Evolutionary conservation across 257 asterid species (phyloP).

Genomic region (Lavandula angustifolia): DNA sequence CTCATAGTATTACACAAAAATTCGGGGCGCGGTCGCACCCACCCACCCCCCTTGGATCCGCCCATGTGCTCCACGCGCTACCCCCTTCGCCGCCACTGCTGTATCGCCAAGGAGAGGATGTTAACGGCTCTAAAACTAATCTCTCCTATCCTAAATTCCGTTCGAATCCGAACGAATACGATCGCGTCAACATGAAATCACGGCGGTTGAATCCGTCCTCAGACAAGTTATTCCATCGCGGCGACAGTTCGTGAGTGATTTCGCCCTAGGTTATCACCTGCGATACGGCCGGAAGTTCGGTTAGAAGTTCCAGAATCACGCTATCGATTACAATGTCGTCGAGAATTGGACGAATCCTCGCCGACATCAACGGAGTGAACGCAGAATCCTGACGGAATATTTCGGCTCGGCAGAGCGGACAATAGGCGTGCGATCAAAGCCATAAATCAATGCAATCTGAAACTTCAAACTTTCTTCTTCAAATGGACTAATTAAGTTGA

Average conservation of each 20-base stretch:
- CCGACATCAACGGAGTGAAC: constrained; percentile 85
- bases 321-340: constrained; percentile 69
- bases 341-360: constrained; percentile 80
- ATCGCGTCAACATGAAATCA: constrained; percentile 74
- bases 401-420: constrained; percentile 91
- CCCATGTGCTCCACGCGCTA: constrained; percentile 79
- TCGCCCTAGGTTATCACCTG: constrained; percentile 43
- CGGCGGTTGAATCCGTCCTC: constrained; percentile 73
- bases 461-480: too few species aligned
- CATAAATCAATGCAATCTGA: constrained; percentile 94
- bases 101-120: constrained; percentile 93
- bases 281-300: constrained; percentile 53
- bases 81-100: constrained; percentile 59
- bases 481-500: too few species aligned
- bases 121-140: constrained; percentile 64
- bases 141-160: constrained; percentile 84
- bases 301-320: constrained; percentile 56
- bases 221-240: constrained; percentile 53
- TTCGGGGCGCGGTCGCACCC: too few species aligned
- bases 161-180: constrained; percentile 90
- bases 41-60: too few species aligned
- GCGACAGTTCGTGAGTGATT: constrained; percentile 60
- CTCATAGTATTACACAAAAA: too few species aligned
- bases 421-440: constrained; percentile 93
- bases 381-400: constrained; percentile 79